A percentile compares a stretch with the other conserved stretches of the same genome.
Conservation (phyloP, 805 yeast genomes). For the Kazachstania africana region DNA sequence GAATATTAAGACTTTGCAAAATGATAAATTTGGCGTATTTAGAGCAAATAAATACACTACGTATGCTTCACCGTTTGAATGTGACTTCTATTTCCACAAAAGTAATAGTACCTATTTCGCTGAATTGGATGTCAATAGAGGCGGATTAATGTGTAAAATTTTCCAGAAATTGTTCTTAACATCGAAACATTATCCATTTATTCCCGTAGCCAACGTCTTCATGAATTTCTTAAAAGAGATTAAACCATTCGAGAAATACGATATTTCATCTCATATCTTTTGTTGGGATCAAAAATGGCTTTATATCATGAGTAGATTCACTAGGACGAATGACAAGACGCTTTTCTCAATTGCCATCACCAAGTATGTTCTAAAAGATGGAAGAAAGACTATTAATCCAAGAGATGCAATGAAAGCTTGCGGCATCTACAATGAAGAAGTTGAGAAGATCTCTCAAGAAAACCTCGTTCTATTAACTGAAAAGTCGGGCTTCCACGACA, state of each 20-base stretch:
- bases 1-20: constrained; percentile 12
- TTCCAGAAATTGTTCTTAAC: constrained; percentile 46
- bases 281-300: constrained; percentile 90
- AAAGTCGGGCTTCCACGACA: constrained; percentile 23
- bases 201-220: constrained; percentile 68
- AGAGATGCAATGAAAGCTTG: constrained; percentile 41
- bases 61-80: constrained; percentile 64
- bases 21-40: constrained; percentile 26
- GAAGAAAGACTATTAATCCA: constrained; percentile 66
- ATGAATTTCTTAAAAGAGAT: constrained; percentile 64
- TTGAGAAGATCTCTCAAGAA: constrained; percentile 29
- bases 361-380: constrained; percentile 71
- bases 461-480: constrained; percentile 26
- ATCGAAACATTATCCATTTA: constrained; percentile 38
- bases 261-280: constrained; percentile 44
- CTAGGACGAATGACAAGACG: constrained; percentile 27
- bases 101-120: constrained; percentile 74
- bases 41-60: constrained; percentile 34
- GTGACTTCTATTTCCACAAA: constrained; percentile 81
- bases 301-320: constrained; percentile 55
- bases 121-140: constrained; percentile 72
- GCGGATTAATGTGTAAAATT: constrained; percentile 43
- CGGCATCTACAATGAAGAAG: constrained; percentile 45
- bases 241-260: constrained; percentile 48
- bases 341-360: constrained; percentile 54